phyloP scores from a whole-genome alignment of 2,329 filamentous ascomycete genomes.

The Leptographium wingfieldii region DNA sequence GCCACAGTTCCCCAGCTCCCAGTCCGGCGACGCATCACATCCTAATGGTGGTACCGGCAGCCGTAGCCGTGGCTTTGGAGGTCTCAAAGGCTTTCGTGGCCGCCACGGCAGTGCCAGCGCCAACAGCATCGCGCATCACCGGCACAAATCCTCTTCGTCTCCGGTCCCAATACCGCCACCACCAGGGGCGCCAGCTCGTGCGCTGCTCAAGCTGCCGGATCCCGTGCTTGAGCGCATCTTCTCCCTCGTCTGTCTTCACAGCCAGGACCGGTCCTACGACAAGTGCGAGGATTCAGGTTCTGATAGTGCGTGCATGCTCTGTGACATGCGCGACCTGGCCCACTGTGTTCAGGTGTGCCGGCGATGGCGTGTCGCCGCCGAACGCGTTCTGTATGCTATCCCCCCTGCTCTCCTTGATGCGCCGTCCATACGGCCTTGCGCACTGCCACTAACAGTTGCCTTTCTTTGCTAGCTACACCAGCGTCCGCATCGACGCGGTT shows the following conservation, averaged over 20 bases:
- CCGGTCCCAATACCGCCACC: background rate
- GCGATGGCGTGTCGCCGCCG: conserved; percentile 49
- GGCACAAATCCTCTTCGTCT: background rate
- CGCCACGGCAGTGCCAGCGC: background rate
- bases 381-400: conserved; percentile 40
- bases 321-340: conserved; percentile 78
- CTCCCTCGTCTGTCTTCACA: conserved; percentile 70
- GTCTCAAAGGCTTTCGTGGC: conserved; percentile 4
- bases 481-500: conserved; percentile 83
- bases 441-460: background rate
- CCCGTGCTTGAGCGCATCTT: conserved; percentile 69
- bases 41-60: background rate
- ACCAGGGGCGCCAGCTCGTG: conserved; percentile 26
- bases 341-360: conserved; percentile 64
- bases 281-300: conserved; percentile 69
- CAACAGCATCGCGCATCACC: background rate
- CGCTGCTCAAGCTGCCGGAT: conserved; percentile 46
- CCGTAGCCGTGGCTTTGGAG: conserved; percentile 4
- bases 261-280: conserved; percentile 63
- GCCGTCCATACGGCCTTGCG: background rate
- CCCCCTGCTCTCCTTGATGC: background rate
- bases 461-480: conserved; percentile 52
- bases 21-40: background rate
- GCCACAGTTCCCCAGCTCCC: background rate
- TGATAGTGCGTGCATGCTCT: conserved; percentile 80